phyloP scores from a whole-genome alignment of 257 asterid genomes.

The Forsythia suspensa region DNA sequence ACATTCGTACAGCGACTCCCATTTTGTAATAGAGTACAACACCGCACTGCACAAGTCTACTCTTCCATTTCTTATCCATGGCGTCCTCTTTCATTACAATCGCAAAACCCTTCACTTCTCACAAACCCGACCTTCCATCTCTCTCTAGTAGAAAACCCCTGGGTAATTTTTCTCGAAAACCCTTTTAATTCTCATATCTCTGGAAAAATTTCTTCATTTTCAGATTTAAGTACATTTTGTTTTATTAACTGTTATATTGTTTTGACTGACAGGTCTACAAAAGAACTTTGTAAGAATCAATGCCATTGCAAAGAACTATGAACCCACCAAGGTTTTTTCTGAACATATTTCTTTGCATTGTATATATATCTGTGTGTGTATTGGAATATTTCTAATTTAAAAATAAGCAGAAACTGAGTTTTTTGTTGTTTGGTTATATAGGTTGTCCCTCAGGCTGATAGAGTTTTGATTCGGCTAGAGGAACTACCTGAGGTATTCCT shows the following conservation, averaged over 20 bases:
- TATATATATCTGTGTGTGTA: too few relatives aligned
- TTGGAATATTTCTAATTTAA: not conserved
- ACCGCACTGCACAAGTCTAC: not conserved
- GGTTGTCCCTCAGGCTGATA: constrained; percentile 94
- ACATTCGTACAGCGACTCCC: not conserved
- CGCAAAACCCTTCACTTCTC: constrained; percentile 47
- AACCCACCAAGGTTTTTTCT: constrained; percentile 68
- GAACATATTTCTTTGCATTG: not conserved
- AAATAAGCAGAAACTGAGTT: constrained; percentile 5
- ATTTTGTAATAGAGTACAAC: not conserved
- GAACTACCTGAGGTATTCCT: constrained; percentile 62
- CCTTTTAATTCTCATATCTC: not conserved
- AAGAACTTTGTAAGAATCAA: constrained; percentile 51
- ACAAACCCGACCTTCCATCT: constrained; percentile 34
- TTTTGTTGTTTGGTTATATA: constrained; percentile 17
- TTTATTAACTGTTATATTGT: not conserved
- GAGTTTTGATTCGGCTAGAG: constrained; percentile 82
- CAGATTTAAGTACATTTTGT: not conserved
- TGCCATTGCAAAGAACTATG: constrained; percentile 65
- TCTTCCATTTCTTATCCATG: constrained; percentile 61
- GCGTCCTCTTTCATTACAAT: constrained; percentile 57
- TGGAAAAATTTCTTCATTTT: constrained; percentile 8
- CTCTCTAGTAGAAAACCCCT: constrained; percentile 29
- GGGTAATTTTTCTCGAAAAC: constrained; percentile 24
- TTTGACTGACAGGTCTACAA: constrained; percentile 32